These are phyloP conservation scores for Cystobasidium slooffiae DNA, from an alignment of 1,284 basidiomycete species.

Conservation along the genomic window DNA sequence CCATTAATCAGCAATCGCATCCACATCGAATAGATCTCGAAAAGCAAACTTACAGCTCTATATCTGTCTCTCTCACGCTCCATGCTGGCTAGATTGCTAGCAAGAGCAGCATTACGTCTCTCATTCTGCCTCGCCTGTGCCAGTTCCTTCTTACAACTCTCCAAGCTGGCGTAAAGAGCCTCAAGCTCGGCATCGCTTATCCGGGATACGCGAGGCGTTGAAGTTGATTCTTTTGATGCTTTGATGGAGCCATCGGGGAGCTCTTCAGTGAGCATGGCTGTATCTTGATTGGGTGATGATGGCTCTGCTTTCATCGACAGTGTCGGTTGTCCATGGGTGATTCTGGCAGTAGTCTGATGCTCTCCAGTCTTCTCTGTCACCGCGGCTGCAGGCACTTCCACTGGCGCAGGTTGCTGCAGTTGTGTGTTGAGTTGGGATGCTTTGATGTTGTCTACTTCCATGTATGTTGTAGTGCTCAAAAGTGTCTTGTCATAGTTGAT, in stretches of 20 bases:
- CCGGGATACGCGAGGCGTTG: constrained; percentile 8
- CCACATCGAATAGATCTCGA: background rate
- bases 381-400: background rate
- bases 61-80: constrained; percentile 32
- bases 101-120: background rate
- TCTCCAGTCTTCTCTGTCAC: background rate
- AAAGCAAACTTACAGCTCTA: constrained; percentile 27
- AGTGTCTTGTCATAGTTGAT: background rate
- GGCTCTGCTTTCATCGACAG: too few species aligned
- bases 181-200: constrained; percentile 14
- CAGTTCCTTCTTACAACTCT: constrained; percentile 18
- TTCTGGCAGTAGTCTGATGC: background rate
- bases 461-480: background rate
- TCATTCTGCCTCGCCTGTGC: constrained; percentile 8
- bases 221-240: constrained; percentile 4
- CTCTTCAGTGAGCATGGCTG: constrained; percentile 15
- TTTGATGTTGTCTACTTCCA: constrained; percentile 7
- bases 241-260: background rate
- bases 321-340: too few species aligned
- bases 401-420: constrained; percentile 4
- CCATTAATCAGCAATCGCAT: constrained; percentile 6
- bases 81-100: background rate
- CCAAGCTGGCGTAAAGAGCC: constrained; percentile 24
- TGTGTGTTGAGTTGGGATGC: background rate
- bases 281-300: background rate